Evolutionary conservation across 768 basidiomycete genomes (phyloP).

Genomic region (Kwoniella dendrophila): DNA sequence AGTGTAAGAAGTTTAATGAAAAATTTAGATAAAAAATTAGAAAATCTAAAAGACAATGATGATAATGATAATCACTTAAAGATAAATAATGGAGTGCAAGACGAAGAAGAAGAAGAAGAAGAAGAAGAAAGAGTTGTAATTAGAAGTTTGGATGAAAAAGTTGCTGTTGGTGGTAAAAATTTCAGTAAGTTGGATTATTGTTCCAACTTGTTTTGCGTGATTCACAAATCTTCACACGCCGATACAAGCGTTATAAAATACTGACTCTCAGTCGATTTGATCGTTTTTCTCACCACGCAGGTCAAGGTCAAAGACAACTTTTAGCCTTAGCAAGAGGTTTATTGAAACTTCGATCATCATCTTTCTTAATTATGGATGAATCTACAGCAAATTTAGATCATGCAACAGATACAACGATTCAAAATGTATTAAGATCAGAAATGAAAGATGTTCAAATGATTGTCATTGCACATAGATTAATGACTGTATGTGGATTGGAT

Average conservation of each 20-base stretch:
- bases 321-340: slow-evolving; percentile 63
- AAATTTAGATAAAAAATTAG: slow-evolving; percentile 6
- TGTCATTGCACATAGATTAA: slow-evolving; percentile 64
- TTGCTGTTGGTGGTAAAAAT: slow-evolving; percentile 57
- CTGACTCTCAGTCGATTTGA: too few relatives aligned
- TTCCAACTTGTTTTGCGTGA: neutral
- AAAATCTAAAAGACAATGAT: slow-evolving; percentile 13
- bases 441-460: slow-evolving; percentile 61
- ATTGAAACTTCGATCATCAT: slow-evolving; percentile 60
- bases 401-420: slow-evolving; percentile 65
- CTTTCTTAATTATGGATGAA: slow-evolving; percentile 66
- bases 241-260: too few relatives aligned
- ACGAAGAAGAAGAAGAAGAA: slow-evolving; percentile 26
- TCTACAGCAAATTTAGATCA: slow-evolving; percentile 61
- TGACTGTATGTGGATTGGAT: slow-evolving; percentile 65
- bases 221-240: neutral
- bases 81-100: neutral
- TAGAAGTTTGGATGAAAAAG: slow-evolving; percentile 53
- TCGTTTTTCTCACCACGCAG: slow-evolving; percentile 13
- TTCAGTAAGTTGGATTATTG: slow-evolving; percentile 55
- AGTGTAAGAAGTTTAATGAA: slow-evolving; percentile 8
- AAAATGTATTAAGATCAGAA: slow-evolving; percentile 61
- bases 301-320: slow-evolving; percentile 64
- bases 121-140: slow-evolving; percentile 51
- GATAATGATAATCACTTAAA: too few relatives aligned